These are phyloP conservation scores for Aspergillus terreus DNA, from an alignment of 2,329 filamentous ascomycete genomes.

Conservation along the genomic window DNA sequence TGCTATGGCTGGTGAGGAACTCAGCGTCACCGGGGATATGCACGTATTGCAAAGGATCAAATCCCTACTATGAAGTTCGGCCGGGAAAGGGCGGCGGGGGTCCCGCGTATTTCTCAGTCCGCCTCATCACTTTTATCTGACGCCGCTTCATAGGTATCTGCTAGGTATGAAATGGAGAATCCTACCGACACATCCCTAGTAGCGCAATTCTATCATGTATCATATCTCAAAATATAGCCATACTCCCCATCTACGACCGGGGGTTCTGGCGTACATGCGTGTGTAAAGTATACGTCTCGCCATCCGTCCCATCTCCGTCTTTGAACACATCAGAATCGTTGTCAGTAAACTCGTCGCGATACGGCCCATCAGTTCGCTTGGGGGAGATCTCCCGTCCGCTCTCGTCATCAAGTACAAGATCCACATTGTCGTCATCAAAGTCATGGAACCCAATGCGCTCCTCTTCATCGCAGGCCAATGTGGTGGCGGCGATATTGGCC, in stretches of 20 bases:
- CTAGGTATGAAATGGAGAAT: background rate
- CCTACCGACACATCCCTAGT: too few relatives aligned
- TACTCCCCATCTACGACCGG: slow-evolving; percentile 1
- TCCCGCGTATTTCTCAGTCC: slow-evolving; percentile 13
- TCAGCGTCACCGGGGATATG: too few relatives aligned
- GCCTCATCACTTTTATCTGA: slow-evolving; percentile 1
- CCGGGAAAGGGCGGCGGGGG: background rate
- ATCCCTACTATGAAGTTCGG: background rate
- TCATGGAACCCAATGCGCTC: slow-evolving; percentile 39
- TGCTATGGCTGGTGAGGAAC: too few relatives aligned
- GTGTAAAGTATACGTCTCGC: slow-evolving; percentile 41
- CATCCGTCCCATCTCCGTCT: slow-evolving; percentile 37
- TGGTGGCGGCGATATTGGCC: slow-evolving; percentile 37
- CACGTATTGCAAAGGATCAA: too few relatives aligned
- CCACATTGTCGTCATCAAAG: slow-evolving; percentile 38
- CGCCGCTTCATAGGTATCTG: background rate
- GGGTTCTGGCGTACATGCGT: slow-evolving; percentile 25
- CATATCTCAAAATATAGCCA: background rate
- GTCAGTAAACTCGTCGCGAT: slow-evolving; percentile 54
- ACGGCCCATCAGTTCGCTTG: slow-evolving; percentile 33
- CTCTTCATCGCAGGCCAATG: slow-evolving; percentile 42
- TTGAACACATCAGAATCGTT: slow-evolving; percentile 49
- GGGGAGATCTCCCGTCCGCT: slow-evolving; percentile 27
- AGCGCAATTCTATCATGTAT: background rate
- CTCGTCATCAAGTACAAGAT: slow-evolving; percentile 47